Evolutionary conservation across 108 stramenopile species (phyloP), one percentile per base, ranked within the genome.

Genomic region (Cyclostephanos tholiformis): DNA sequence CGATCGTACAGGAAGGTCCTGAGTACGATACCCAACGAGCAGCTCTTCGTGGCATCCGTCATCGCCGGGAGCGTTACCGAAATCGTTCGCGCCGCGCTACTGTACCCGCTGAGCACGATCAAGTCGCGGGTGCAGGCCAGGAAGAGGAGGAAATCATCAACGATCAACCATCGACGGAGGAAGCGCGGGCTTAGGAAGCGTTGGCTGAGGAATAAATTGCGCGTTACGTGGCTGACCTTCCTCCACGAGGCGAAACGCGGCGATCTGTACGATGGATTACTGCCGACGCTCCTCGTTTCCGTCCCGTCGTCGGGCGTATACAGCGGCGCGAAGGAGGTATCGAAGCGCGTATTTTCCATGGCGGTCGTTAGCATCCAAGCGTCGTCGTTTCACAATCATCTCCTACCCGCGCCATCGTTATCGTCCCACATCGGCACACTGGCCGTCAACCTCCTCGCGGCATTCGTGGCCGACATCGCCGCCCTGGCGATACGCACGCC

Each of bases 251-350:
- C 84, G 2, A 64, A 84, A 46, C 84, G 86, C 59, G 94, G 94
- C 19, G 65, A 87, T 62, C 67, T 89, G 48, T 95, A 90, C 67
- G 87, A 88, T 19, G 94, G 94, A 19, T 59, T 92, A 6, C 35
- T 85, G 14, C 91, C 90, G 35, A 65, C 94, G 2, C 72, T 95
- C 51, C 73, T 95, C 4, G 67, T 92, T 11, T 78, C 89, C 17
- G 91, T 88, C 7, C 94, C 94, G 10, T 88, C 91, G 6, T 90
- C 91, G 22, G 94, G 94, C 6, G 76, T 91, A 26, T 95, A 91
- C 52, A 89, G 85, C 51, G 94, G 94, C 12, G 80, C 86, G 19
- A 84, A 89, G 50, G 94, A 95, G 55, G 86, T 95, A 26, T 76
- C 83, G 16, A 84, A 85, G 53, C 78, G 91, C 44, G 56, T 74